These are phyloP conservation scores for Lepiota venenata DNA, from an alignment of 768 basidiomycete genomes.

Conservation along the genomic window DNA sequence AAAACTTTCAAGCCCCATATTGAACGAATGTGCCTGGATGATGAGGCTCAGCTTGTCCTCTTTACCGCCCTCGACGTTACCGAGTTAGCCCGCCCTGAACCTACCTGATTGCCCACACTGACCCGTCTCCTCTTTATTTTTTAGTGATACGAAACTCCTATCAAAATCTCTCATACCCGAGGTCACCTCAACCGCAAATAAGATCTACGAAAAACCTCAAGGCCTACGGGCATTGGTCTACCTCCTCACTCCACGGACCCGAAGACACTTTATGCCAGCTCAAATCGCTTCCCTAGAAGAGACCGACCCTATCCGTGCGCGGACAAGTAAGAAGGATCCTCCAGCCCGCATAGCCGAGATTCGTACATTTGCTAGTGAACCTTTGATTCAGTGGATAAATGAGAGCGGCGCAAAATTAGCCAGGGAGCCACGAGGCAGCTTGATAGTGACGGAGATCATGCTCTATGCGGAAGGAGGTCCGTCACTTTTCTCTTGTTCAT, in stretches of 20 bases:
- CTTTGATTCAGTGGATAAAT: constrained; percentile 67
- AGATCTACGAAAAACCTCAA: constrained; percentile 59
- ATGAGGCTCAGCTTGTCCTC: constrained; percentile 86
- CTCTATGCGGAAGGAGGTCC: constrained; percentile 82
- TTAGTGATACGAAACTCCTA: constrained; percentile 87
- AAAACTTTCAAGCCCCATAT: constrained; percentile 89
- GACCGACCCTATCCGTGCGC: constrained; percentile 62
- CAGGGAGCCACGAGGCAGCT: constrained; percentile 75
- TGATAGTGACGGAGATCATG: constrained; percentile 80
- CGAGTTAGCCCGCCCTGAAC: constrained; percentile 54
- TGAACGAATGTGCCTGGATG: constrained; percentile 83
- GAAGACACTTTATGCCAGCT: constrained; percentile 84
- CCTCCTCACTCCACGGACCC: constrained; percentile 77
- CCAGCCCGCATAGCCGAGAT: constrained; percentile 66
- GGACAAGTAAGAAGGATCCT: constrained; percentile 83
- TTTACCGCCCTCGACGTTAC: constrained; percentile 89
- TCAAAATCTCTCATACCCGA: constrained; percentile 75
- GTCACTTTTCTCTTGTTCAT: too few species aligned
- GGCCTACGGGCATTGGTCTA: constrained; percentile 84
- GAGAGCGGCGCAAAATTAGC: constrained; percentile 58
- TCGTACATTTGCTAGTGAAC: constrained; percentile 67
- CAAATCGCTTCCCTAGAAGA: constrained; percentile 69
- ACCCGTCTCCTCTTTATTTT: background rate
- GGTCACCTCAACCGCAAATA: constrained; percentile 55
- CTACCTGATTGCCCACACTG: background rate